phyloP scores from a whole-genome alignment of 306 rosid species.

The Astragalus membranaceus region DNA sequence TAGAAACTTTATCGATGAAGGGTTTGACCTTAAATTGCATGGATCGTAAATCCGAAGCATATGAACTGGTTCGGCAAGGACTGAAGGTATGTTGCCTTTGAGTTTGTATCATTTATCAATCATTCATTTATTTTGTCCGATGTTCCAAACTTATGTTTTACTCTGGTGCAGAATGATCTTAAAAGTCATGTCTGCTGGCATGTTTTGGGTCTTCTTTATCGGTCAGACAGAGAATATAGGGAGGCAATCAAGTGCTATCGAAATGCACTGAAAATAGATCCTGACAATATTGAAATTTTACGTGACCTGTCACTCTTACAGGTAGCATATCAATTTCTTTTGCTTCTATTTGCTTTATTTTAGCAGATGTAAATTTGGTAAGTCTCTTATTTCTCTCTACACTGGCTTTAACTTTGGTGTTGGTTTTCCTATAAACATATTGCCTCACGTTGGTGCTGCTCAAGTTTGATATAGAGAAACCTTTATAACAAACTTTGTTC shows the following conservation, averaged over 20 bases:
- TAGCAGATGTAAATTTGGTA: neutral
- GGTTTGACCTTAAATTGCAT: constrained; percentile 92
- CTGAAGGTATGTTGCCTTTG: constrained; percentile 48
- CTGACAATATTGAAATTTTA: constrained; percentile 92
- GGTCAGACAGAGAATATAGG: constrained; percentile 95
- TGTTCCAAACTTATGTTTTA: constrained; percentile 17
- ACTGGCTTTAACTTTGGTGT: neutral
- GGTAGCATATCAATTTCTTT: constrained; percentile 31
- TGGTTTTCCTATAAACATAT: neutral
- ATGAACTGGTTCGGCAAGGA: constrained; percentile 86
- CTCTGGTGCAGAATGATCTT: constrained; percentile 78
- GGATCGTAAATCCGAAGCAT: constrained; percentile 96
- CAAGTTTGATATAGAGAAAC: neutral
- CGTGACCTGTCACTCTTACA: constrained; percentile 86
- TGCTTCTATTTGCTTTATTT: constrained; percentile 16
- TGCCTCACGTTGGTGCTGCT: neutral
- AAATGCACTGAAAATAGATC: constrained; percentile 88
- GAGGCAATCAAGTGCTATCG: constrained; percentile 97
- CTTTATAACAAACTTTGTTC: neutral
- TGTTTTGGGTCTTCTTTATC: constrained; percentile 94
- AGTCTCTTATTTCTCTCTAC: neutral
- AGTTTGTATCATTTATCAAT: neutral
- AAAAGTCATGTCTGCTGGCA: constrained; percentile 99
- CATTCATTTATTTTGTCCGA: neutral
- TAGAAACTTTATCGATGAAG: constrained; percentile 98